Evolutionary conservation across 257 asterid genomes (phyloP).

Genomic region (Rauvolfia tetraphylla): DNA sequence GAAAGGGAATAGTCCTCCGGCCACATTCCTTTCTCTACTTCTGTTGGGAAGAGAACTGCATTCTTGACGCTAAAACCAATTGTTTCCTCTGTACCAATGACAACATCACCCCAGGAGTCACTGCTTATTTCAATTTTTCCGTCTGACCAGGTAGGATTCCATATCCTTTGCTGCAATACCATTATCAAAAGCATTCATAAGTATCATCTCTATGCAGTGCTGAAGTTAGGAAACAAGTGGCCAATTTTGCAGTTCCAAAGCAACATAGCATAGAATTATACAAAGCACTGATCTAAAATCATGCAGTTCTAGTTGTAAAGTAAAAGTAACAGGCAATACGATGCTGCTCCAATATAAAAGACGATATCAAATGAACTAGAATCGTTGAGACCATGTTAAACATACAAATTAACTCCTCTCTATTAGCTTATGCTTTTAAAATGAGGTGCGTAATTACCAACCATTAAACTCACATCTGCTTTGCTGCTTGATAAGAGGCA

Average conservation of each 20-base stretch:
- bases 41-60: conserved; percentile 90
- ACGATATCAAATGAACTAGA: too few relatives aligned
- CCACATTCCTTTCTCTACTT: conserved; percentile 94
- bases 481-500: neutral
- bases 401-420: too few relatives aligned
- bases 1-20: conserved; percentile 93
- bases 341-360: neutral
- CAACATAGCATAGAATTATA: too few relatives aligned
- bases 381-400: too few relatives aligned
- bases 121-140: conserved; percentile 39
- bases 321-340: neutral
- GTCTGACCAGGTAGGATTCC: conserved; percentile 66
- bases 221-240: too few relatives aligned
- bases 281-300: neutral
- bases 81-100: conserved; percentile 58
- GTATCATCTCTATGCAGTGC: neutral
- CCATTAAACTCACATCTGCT: neutral
- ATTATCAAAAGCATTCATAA: neutral
- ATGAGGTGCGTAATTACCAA: neutral
- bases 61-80: conserved; percentile 87
- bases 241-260: neutral
- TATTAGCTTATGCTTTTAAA: neutral
- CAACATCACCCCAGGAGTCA: conserved; percentile 34
- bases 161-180: conserved; percentile 63
- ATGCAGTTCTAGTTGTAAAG: neutral